Evolutionary conservation across 2,329 filamentous ascomycete species (phyloP).

Genomic region (Venturia pyrina): DNA sequence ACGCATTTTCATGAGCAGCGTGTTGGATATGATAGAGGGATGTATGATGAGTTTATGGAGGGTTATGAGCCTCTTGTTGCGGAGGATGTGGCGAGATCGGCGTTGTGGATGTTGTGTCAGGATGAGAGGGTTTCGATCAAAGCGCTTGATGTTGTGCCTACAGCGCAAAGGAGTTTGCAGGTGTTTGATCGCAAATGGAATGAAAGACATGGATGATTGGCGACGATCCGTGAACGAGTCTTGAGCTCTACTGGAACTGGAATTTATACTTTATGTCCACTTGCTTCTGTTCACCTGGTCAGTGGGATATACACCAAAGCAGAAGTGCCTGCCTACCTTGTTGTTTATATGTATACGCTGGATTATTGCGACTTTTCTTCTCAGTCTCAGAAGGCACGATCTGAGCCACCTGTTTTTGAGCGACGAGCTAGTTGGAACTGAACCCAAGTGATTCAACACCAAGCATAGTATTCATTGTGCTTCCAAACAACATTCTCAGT

Average conservation of each 20-base stretch:
- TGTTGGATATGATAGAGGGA: constrained; percentile 33
- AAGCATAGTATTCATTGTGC: constrained; percentile 7
- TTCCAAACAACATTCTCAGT: background rate
- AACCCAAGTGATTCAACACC: background rate
- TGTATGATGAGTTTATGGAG: constrained; percentile 35
- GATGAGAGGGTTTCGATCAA: constrained; percentile 34
- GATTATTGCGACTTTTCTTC: no score
- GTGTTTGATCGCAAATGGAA: constrained; percentile 30
- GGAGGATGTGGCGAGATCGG: constrained; percentile 34
- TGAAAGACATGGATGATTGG: constrained; percentile 6
- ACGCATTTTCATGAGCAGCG: constrained; percentile 40
- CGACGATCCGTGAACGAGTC: background rate
- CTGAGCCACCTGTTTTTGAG: no score
- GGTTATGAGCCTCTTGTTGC: constrained; percentile 36
- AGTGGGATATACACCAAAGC: no score
- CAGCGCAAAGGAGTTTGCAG: constrained; percentile 27
- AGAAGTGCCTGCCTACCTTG: no score
- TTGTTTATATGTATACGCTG: no score
- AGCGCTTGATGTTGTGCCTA: constrained; percentile 38
- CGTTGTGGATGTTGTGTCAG: constrained; percentile 33
- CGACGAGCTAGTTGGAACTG: background rate
- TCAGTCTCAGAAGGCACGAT: no score
- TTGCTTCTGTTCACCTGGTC: no score
- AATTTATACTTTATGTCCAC: no score
- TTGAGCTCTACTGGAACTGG: background rate